Conservation (phyloP, 768 basidiomycete genomes). For the Sarcodon aspratus region DNA sequence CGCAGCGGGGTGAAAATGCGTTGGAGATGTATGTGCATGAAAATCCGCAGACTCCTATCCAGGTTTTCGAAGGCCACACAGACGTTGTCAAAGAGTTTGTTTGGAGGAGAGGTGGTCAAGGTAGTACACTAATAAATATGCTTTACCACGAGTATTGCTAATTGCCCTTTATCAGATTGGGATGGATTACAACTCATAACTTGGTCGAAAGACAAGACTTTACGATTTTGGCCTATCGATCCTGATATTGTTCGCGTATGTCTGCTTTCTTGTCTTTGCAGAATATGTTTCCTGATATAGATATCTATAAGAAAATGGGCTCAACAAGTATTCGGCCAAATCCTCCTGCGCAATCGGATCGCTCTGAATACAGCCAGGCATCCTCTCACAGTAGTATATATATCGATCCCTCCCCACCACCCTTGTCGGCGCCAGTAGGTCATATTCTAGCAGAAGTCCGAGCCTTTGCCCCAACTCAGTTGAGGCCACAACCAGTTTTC, state of each 20-base stretch:
- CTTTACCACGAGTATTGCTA: not conserved
- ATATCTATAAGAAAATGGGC: not conserved
- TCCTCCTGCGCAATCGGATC: not conserved
- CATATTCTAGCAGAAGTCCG: conserved; percentile 64
- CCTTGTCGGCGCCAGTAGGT: conserved; percentile 60
- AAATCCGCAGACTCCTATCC: conserved; percentile 39
- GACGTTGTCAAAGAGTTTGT: conserved; percentile 98
- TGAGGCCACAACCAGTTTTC: conserved; percentile 2
- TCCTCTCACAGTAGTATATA: not conserved
- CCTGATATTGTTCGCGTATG: conserved; percentile 56
- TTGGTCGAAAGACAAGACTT: conserved; percentile 84
- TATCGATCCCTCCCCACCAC: conserved; percentile 16
- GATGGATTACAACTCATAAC: conserved; percentile 57
- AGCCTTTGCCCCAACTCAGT: conserved; percentile 28
- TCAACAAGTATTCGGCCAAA: conserved; percentile 15
- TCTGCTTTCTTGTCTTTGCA: not conserved
- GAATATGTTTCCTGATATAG: not conserved
- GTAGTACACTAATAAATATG: conserved; percentile 20
- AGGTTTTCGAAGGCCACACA: conserved; percentile 76
- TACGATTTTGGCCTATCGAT: conserved; percentile 86
- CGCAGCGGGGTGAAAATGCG: conserved; percentile 76
- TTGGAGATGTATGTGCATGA: conserved; percentile 71
- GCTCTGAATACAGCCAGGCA: not conserved
- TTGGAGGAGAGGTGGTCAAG: conserved; percentile 66
- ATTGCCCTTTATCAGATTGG: conserved; percentile 14